These are phyloP conservation scores for Posidonia australis DNA, from an alignment of 106 monocot species.

Conservation along the genomic window DNA sequence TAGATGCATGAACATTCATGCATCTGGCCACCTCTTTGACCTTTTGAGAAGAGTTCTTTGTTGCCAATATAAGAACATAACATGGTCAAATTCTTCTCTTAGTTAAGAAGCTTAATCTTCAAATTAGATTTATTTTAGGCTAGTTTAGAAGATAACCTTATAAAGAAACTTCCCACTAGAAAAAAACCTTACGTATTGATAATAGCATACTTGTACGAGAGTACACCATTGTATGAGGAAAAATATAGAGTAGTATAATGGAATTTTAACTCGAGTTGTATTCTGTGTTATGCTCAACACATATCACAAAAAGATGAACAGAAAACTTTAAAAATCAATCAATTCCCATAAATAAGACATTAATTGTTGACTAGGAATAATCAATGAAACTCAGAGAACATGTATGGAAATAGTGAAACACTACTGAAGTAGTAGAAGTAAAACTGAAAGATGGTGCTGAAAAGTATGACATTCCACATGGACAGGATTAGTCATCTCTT, in stretches of 20 bases:
- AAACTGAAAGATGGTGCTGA: too few species aligned
- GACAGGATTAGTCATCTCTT: conserved; percentile 77
- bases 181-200: conserved; percentile 78
- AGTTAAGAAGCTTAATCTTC: not conserved
- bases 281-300: too few species aligned
- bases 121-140: not conserved
- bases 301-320: too few species aligned
- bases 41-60: conserved; percentile 76
- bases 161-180: conserved; percentile 80
- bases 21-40: conserved; percentile 74
- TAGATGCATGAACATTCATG: conserved; percentile 72
- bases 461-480: conserved; percentile 60
- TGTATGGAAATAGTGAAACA: too few species aligned
- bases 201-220: conserved; percentile 80
- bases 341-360: too few species aligned
- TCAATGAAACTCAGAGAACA: too few species aligned
- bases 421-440: too few species aligned
- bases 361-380: too few species aligned
- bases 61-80: not conserved
- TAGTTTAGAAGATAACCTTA: conserved; percentile 42
- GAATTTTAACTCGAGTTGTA: too few species aligned
- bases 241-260: too few species aligned
- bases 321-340: too few species aligned
- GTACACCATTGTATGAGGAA: too few species aligned
- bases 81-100: not conserved